Evolutionary conservation across 1,284 basidiomycete species (phyloP), one percentile per base, ranked within the genome.

Genomic region (Sphagnurus paluster): DNA sequence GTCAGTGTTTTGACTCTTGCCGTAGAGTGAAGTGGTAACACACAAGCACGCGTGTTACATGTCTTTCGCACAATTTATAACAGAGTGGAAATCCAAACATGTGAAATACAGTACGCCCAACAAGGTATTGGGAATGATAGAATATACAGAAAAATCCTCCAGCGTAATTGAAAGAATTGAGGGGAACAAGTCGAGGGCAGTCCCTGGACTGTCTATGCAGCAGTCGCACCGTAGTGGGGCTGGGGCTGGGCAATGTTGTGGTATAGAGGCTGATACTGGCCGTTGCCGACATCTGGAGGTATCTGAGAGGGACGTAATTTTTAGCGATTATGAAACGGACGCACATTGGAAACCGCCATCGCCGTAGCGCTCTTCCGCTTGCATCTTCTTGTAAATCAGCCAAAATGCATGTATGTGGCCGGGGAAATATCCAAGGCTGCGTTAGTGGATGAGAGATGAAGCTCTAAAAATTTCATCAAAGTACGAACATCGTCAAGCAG

Each of bases 341-440:
- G 60, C 62, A 83, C 78, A 84, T 49, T 72, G 61, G 68, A 83
- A 89, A 21, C 84, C 84, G 21, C 80, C 82, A 4, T 63, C 64
- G 4, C 87, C 87, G 61, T 84, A 90, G 41, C 75, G 71, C 57
- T 90, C 87, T 59, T 91, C 87, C 0, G 88, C 88, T 56, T 85
- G 75, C 70, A 89, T 88, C 69, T 82, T 80, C 72, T 79, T 84
- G 67, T 86, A 86, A 48, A 85, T 84, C 36, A 85, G 71, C 82
- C 82, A 82, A 62, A 82, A 81, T 4, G 80, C 77, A 55, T 84
- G 80, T 33, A 90, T 71, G 53, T 82, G 82, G 9, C 87, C 87
- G 0, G 87, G 87, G 46, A 90, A 64, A 63, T 86, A 90, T 4
- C 87, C 88, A 49, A 90, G 72, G 46, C 86, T 87, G 53, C 7